phyloP scores from a whole-genome alignment of 2,329 filamentous ascomycete species.

The Fusarium sp. region DNA sequence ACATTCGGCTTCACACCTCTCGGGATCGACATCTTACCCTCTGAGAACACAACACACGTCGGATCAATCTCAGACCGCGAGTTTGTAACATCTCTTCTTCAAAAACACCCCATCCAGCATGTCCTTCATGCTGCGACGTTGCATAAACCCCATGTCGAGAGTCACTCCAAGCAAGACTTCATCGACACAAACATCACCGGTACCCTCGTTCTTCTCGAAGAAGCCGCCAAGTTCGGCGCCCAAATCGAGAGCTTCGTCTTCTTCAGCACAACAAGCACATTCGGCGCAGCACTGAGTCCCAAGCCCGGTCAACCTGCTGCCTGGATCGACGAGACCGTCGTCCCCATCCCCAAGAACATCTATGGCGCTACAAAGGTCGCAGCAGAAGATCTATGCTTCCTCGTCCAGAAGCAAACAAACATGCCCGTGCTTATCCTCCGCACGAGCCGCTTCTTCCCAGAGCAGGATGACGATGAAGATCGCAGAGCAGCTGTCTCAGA shows the following conservation, averaged over 20 bases:
- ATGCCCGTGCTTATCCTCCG: slow-evolving; percentile 57
- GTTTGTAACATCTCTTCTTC: slow-evolving; percentile 49
- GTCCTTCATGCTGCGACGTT: slow-evolving; percentile 59
- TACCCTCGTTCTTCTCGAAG: slow-evolving; percentile 55
- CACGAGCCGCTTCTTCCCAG: slow-evolving; percentile 61
- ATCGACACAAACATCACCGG: slow-evolving; percentile 58
- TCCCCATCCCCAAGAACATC: slow-evolving; percentile 58
- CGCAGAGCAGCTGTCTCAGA: slow-evolving; percentile 50
- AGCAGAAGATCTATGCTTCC: slow-evolving; percentile 59
- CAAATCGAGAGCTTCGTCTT: slow-evolving; percentile 55
- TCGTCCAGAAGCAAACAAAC: slow-evolving; percentile 52
- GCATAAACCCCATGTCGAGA: slow-evolving; percentile 60
- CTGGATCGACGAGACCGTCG: slow-evolving; percentile 57
- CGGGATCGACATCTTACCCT: slow-evolving; percentile 56
- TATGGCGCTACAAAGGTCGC: slow-evolving; percentile 61
- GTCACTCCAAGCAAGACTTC: slow-evolving; percentile 56
- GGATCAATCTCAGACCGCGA: slow-evolving; percentile 52
- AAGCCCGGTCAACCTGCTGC: slow-evolving; percentile 50
- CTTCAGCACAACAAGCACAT: slow-evolving; percentile 59
- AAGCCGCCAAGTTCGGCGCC: slow-evolving; percentile 42
- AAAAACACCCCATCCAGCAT: slow-evolving; percentile 49
- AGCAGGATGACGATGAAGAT: slow-evolving; percentile 58
- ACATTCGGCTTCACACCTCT: slow-evolving; percentile 52
- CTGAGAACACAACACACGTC: slow-evolving; percentile 49
- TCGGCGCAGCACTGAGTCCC: slow-evolving; percentile 54